phyloP scores from a whole-genome alignment of 2,329 filamentous ascomycete genomes.

The Alternaria tenuissima region DNA sequence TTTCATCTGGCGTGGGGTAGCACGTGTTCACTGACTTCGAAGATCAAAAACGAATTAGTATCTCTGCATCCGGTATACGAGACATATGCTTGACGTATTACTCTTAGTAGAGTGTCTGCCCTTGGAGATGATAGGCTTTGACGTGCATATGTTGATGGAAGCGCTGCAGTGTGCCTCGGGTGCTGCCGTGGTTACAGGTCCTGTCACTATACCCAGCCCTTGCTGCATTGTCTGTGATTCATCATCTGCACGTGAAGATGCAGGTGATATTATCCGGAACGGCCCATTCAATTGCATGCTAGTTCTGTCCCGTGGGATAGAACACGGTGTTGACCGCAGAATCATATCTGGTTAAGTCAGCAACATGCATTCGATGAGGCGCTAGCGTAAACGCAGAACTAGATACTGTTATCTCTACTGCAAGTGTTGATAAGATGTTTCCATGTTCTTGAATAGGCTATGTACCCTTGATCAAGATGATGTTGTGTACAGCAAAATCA shows the following conservation, averaged over 20 bases:
- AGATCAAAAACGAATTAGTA: conserved; percentile 7
- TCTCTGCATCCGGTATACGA: not conserved
- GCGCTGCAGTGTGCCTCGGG: not conserved
- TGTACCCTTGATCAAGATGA: not conserved
- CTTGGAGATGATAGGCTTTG: not conserved
- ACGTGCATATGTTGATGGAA: not conserved
- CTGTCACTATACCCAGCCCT: not conserved
- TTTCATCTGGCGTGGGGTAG: not conserved
- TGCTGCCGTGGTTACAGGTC: not conserved
- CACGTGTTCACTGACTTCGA: not conserved
- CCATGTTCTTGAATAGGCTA: not conserved
- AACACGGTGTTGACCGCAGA: not conserved
- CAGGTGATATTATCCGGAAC: not conserved
- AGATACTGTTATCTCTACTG: not conserved
- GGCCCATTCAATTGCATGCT: too few species aligned
- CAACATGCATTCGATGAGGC: not conserved
- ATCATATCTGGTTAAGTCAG: not conserved
- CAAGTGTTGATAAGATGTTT: not conserved
- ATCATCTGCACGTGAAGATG: not conserved
- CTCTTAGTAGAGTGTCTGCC: not conserved
- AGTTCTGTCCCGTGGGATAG: not conserved
- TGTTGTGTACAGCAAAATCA: not conserved
- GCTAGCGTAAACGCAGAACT: not conserved
- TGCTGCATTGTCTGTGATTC: not conserved
- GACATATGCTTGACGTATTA: not conserved